Conservation (phyloP, 495 filamentous ascomycete genomes). For the Aspergillus coremiiformis region DNA sequence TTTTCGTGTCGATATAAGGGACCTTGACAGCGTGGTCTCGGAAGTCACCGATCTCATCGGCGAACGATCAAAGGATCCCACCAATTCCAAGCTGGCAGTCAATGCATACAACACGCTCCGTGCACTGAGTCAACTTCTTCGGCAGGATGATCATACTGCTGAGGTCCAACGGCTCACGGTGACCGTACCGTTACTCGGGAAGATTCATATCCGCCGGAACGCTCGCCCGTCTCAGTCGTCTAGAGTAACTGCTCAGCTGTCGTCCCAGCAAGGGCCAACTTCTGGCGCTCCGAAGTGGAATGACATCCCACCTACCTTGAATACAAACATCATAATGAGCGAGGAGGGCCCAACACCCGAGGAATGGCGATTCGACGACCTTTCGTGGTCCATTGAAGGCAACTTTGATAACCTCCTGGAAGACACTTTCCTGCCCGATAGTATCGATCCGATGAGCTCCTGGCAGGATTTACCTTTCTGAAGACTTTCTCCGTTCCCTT, state of each 20-base stretch:
- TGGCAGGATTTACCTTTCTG: too few relatives aligned
- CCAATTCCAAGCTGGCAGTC: constrained; percentile 12
- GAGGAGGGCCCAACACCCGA: not conserved
- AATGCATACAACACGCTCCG: constrained; percentile 11
- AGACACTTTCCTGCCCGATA: not conserved
- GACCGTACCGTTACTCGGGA: constrained; percentile 20
- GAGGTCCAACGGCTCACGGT: constrained; percentile 13
- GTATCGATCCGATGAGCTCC: too few relatives aligned
- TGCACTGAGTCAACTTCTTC: constrained; percentile 15
- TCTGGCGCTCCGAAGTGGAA: not conserved
- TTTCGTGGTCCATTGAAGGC: constrained; percentile 13
- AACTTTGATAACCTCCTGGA: constrained; percentile 3
- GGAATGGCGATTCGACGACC: not conserved
- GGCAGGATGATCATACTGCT: constrained; percentile 4
- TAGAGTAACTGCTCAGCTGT: not conserved
- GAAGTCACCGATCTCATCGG: constrained; percentile 14
- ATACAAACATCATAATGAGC: not conserved
- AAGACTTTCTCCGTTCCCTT: too few relatives aligned
- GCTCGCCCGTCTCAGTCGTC: not conserved
- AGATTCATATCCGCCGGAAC: constrained; percentile 21
- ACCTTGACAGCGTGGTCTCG: not conserved
- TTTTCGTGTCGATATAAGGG: constrained; percentile 6
- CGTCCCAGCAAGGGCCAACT: not conserved
- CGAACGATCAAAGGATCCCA: constrained; percentile 6
- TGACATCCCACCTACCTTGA: not conserved